A percentile compares a stretch with the other conserved stretches of the same genome.
Conservation (phyloP, 2,329 filamentous ascomycete species). For the Colletotrichum liaoningense region DNA sequence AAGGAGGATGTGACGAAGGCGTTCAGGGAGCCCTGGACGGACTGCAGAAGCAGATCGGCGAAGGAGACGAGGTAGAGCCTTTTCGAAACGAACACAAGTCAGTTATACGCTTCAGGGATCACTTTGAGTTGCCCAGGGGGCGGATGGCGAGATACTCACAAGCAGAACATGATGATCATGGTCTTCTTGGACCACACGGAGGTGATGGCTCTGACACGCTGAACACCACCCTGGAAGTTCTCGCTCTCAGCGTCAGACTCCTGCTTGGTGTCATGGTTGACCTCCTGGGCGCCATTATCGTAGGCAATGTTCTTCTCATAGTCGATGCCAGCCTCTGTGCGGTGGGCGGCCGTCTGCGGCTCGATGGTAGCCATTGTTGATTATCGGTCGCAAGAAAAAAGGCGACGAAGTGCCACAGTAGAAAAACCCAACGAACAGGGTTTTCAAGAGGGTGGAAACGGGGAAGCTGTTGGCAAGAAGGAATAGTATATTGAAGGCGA, state of each 20-base stretch:
- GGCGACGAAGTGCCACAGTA: conserved; percentile 11
- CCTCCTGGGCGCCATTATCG: conserved; percentile 26
- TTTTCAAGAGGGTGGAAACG: not conserved
- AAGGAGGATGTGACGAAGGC: conserved; percentile 71
- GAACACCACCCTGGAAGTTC: conserved; percentile 51
- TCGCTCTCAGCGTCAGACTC: conserved; percentile 40
- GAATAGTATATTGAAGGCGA: conserved; percentile 22
- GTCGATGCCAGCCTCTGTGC: conserved; percentile 12
- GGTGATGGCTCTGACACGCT: conserved; percentile 47
- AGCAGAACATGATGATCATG: conserved; percentile 50
- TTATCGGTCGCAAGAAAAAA: not conserved
- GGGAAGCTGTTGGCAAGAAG: conserved; percentile 8
- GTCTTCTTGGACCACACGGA: conserved; percentile 45
- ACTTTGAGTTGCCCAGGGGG: not conserved
- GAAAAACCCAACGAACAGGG: conserved; percentile 10
- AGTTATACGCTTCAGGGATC: not conserved
- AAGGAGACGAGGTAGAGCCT: conserved; percentile 54
- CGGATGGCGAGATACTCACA: conserved; percentile 44
- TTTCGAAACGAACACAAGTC: not conserved
- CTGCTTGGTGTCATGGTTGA: conserved; percentile 6
- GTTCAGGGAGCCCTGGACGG: conserved; percentile 51
- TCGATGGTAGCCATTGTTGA: conserved; percentile 20
- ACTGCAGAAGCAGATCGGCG: conserved; percentile 48
- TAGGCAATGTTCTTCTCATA: conserved; percentile 25
- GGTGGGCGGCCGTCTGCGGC: conserved; percentile 6